Evolutionary conservation across 169 alveolate species (phyloP), one percentile per base, ranked within the genome.

Genomic region (Plasmodium gonderi): DNA sequence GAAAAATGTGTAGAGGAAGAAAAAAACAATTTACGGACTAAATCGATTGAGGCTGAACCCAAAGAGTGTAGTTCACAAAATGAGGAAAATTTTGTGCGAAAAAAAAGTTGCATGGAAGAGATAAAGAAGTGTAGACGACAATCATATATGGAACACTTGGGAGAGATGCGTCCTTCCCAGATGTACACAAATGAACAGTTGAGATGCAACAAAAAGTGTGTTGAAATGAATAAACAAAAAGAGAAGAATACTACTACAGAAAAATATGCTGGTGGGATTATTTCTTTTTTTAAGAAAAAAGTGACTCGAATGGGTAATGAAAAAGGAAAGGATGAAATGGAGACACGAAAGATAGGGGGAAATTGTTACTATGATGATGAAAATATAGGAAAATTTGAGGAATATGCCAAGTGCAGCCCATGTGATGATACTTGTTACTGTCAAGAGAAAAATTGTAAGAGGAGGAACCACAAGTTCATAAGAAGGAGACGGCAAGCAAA

Each of bases 251-350:
- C n/a, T 31, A 54, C 47, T 23, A 51, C 2, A 42, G 36, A 23
- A 69, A 60, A 79, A 65, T 60, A 79, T 26, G 20, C 47, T 2
- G 45, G 69, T 23, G 69, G 47, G 42, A 23, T 64, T 36, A 17
- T 54, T 26, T 36, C 90, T 31, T 60, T 11, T 79, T 33, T 79
- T 64, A 79, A 64, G 45, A 78, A 38, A 6, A 78, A 78, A 7
- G 38, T 78, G 2, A 1, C 54, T n/a, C 31, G 72, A 6, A 60
- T 60, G 65, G 60, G 68, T 33, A 42, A 40, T 54, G 20, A 47
- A 29, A 45, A 23, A 20, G 65, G 33, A 78, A 38, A 64, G 36
- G 60, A 42, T 23, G n/a, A 36, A 64, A 11, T 31, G 33, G 8
- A 65, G 31, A 67, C 44, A 26, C 23, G 54, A 33, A 11, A 38